Evolutionary conservation across 805 yeast genomes (phyloP), one percentile per base, ranked within the genome.

Genomic region (Ogataea sp.): DNA sequence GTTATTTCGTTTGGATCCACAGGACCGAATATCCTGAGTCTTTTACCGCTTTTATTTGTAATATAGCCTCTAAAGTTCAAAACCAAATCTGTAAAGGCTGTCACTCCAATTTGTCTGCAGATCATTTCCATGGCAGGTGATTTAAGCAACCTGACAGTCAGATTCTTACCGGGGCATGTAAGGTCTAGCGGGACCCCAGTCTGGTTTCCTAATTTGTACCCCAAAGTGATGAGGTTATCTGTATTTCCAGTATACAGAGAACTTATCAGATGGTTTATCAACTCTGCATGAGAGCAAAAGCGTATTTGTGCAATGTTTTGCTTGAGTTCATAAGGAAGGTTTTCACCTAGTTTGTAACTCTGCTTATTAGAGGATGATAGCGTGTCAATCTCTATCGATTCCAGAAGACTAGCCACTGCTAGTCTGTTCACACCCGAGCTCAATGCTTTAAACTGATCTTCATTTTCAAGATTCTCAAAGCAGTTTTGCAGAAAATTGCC

Each of bases 91-190:
- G 66, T 35, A 48, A 78, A 77, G 1, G 42, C 40, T 1, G 41
- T 40, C 7, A 55, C 50, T 0, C 80, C 81, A 2, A 76, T 44
- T 1, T 56, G 24, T 2, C 41, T 43, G 41, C 61, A 71, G 0
- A 78, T 39, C 3, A 50, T 44, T 24, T 64, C 63, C 77, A 84
- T 78, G 2, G 52, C 44, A 3, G 59, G 47, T 4, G 62, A 51
- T 42, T 75, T 76, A 16, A 81, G 44, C 2, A 53, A 39, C 15
- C 63, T 57, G 3, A 65, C 63, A 20, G 58, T 56, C n/a, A 67
- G 56, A 43, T 68, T 73, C 7, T 58, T 51, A 6, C 60, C 53
- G 2, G 48, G 45, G 27, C 68, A 58, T 34, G 61, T 61, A 33
- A 62, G 45, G 3, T 38, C 41, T 6, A 60, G 51, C 6, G 55